A percentile compares a stretch with the other conserved stretches of the same genome.
phyloP scores from a whole-genome alignment of 805 yeast genomes.

The Ogataea salicorniae region DNA sequence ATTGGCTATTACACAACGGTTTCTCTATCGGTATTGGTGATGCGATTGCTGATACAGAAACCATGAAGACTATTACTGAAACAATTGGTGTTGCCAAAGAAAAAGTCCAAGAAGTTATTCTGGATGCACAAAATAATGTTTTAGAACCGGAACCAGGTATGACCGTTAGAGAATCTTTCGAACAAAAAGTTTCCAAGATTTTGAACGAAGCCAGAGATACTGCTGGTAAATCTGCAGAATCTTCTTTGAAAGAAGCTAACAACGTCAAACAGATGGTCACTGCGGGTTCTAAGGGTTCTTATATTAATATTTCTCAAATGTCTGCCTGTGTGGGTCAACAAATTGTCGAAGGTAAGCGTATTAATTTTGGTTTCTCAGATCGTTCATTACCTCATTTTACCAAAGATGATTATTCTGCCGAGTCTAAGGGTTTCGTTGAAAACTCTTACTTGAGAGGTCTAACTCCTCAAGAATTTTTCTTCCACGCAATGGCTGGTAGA shows the following conservation, averaged over 20 bases:
- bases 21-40: constrained; percentile 99
- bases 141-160: constrained; percentile 98
- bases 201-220: constrained; percentile 98
- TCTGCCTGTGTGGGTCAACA: constrained; percentile 99
- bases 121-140: constrained; percentile 84
- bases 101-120: constrained; percentile 89
- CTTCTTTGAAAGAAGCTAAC: constrained; percentile 87
- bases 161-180: constrained; percentile 98
- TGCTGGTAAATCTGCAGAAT: constrained; percentile 98
- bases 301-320: constrained; percentile 98
- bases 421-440: constrained; percentile 96
- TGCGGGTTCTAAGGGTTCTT: constrained; percentile 99
- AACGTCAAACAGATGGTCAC: constrained; percentile 99
- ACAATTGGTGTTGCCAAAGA: constrained; percentile 91
- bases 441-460: constrained; percentile 95
- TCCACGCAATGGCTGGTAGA: constrained; percentile 99
- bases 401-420: constrained; percentile 97
- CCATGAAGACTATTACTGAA: constrained; percentile 89
- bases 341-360: constrained; percentile 99
- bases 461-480: constrained; percentile 97
- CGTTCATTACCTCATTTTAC: constrained; percentile 97
- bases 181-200: constrained; percentile 92
- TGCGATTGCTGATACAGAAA: constrained; percentile 95
- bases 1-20: constrained; percentile 94
- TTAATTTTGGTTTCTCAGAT: constrained; percentile 94